phyloP scores from a whole-genome alignment of 2,329 filamentous ascomycete genomes.

The Colletotrichum lentis region DNA sequence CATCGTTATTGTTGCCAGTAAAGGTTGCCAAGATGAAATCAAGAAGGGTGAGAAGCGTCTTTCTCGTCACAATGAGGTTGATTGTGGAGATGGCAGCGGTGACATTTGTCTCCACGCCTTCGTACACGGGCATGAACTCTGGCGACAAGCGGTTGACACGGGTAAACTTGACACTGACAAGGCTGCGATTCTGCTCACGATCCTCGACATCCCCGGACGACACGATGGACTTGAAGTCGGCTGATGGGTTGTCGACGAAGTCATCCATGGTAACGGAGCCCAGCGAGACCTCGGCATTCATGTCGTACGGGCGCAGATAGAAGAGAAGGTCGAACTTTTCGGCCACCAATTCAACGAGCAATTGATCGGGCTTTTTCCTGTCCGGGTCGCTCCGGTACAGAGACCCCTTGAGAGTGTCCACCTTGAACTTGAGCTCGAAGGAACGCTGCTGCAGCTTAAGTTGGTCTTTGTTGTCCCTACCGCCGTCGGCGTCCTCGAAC shows the following conservation, averaged over 20 bases:
- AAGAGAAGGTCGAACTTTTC: slow-evolving; percentile 89
- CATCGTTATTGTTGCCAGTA: slow-evolving; percentile 65
- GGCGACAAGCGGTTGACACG: slow-evolving; percentile 91
- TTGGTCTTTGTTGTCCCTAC: slow-evolving; percentile 58
- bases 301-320: slow-evolving; percentile 87
- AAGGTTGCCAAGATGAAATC: slow-evolving; percentile 97
- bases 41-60: slow-evolving; percentile 87
- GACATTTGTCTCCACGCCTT: slow-evolving; percentile 92
- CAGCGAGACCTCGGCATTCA: slow-evolving; percentile 90
- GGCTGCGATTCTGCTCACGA: slow-evolving; percentile 76
- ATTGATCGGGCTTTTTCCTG: slow-evolving; percentile 75
- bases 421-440: slow-evolving; percentile 96
- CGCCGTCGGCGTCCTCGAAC: slow-evolving; percentile 73
- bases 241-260: slow-evolving; percentile 86
- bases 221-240: slow-evolving; percentile 97
- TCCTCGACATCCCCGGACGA: slow-evolving; percentile 80
- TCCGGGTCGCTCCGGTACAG: slow-evolving; percentile 87
- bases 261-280: slow-evolving; percentile 90
- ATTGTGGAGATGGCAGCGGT: slow-evolving; percentile 93
- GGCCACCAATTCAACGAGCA: slow-evolving; percentile 90
- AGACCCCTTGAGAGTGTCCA: slow-evolving; percentile 92
- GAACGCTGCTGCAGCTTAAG: slow-evolving; percentile 85
- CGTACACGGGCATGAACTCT: slow-evolving; percentile 90
- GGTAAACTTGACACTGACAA: slow-evolving; percentile 88
- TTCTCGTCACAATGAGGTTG: slow-evolving; percentile 92